Evolutionary conservation across 2,329 filamentous ascomycete species (phyloP).

Genomic region (Pestalotiopsis sp.): DNA sequence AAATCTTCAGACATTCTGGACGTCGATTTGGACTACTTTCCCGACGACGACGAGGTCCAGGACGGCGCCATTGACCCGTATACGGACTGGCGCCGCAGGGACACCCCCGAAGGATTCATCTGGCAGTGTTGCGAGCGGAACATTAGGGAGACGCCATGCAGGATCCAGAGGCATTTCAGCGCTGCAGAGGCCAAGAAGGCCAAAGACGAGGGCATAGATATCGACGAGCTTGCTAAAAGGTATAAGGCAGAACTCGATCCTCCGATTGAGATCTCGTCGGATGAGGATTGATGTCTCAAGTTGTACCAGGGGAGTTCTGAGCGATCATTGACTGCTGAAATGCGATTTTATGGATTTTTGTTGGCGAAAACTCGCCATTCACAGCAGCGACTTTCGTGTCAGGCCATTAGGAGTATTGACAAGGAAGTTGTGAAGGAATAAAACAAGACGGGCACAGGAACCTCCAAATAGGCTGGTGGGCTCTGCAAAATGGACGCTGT

Average conservation of each 20-base stretch:
- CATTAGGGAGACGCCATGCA: background rate
- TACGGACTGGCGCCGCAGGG: constrained; percentile 10
- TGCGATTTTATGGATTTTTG: too few relatives aligned
- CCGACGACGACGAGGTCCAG: constrained; percentile 6
- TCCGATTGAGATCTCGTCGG: background rate
- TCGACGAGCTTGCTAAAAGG: too few relatives aligned
- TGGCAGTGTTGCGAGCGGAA: constrained; percentile 4
- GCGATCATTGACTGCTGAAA: too few relatives aligned
- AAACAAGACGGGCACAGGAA: too few relatives aligned
- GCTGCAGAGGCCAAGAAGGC: background rate
- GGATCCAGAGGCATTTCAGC: background rate
- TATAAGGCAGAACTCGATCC: background rate
- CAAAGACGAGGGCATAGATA: background rate
- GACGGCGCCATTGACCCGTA: background rate
- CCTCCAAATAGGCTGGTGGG: too few relatives aligned
- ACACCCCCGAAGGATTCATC: background rate
- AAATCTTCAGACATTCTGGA: background rate
- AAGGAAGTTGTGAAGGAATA: too few relatives aligned
- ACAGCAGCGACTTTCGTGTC: too few relatives aligned
- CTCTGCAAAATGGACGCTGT: too few relatives aligned
- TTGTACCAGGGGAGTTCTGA: too few relatives aligned
- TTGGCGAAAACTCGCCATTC: too few relatives aligned
- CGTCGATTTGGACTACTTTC: background rate
- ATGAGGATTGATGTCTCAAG: background rate
- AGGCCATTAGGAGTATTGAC: too few relatives aligned